phyloP scores from a whole-genome alignment of 139 green algal species.

The Helicosporidium sp. region DNA sequence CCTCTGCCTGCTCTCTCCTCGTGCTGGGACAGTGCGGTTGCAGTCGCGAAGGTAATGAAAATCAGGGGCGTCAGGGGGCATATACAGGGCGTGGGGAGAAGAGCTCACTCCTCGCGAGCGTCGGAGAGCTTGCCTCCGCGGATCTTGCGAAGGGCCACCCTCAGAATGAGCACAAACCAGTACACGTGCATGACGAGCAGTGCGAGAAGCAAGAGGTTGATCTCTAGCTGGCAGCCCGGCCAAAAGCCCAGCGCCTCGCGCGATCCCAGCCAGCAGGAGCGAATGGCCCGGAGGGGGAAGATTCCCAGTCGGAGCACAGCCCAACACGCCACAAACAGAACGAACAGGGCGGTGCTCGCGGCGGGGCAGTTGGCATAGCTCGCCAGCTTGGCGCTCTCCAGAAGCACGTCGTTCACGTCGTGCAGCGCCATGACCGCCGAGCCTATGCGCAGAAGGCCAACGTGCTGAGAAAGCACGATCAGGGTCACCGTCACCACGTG shows the following conservation, averaged over 20 bases:
- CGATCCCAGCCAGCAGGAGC: background rate
- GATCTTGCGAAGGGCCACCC: constrained; percentile 20
- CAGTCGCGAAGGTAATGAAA: no score
- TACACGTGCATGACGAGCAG: constrained; percentile 54
- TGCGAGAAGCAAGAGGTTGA: constrained; percentile 28
- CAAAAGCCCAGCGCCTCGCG: background rate
- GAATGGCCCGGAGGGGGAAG: background rate
- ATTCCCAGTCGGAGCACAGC: background rate
- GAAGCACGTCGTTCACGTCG: constrained; percentile 52
- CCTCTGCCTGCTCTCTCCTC: no score
- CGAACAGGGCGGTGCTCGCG: background rate
- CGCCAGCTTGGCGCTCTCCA: constrained; percentile 51
- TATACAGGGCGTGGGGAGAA: no score
- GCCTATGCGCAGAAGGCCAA: constrained; percentile 42
- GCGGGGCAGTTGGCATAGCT: constrained; percentile 36
- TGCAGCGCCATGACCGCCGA: constrained; percentile 63
- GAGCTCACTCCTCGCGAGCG: constrained; percentile 28
- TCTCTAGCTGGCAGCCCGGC: constrained; percentile 15
- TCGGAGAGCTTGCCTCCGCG: constrained; percentile 19
- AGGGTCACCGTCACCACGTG: constrained; percentile 25
- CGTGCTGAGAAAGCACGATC: constrained; percentile 10
- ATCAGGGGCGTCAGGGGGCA: no score
- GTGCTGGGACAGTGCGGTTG: no score
- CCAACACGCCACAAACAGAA: background rate
- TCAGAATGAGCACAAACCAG: constrained; percentile 52